Conservation (phyloP, 345 rosid genomes). For the Eutrema japonicum region DNA sequence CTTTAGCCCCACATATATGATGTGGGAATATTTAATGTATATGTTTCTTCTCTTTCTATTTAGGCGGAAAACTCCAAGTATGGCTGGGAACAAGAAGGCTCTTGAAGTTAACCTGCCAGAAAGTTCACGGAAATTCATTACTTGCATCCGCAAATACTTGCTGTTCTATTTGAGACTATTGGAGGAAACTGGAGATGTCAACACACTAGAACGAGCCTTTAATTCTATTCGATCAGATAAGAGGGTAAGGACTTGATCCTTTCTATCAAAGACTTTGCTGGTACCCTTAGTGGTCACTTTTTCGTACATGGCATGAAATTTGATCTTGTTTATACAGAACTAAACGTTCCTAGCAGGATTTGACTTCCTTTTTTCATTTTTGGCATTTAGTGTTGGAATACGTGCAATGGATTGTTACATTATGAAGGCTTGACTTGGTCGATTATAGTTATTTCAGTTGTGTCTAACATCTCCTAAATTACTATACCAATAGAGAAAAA, state of each 20-base stretch:
- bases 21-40: slow-evolving; percentile 25
- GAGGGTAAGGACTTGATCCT: slow-evolving; percentile 60
- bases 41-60: slow-evolving; percentile 33
- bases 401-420: slow-evolving; percentile 24
- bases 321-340: slow-evolving; percentile 7
- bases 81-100: slow-evolving; percentile 78
- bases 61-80: slow-evolving; percentile 86
- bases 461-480: slow-evolving; percentile 18
- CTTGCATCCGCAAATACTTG: slow-evolving; percentile 88
- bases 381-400: slow-evolving; percentile 13
- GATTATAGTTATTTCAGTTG: slow-evolving; percentile 17
- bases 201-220: slow-evolving; percentile 87
- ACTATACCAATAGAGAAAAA: not conserved
- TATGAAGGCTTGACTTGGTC: slow-evolving; percentile 21
- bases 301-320: not conserved
- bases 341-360: not conserved
- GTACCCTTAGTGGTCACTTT: slow-evolving; percentile 23
- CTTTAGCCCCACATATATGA: slow-evolving; percentile 16
- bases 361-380: slow-evolving; percentile 6
- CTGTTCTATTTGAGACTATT: slow-evolving; percentile 83
- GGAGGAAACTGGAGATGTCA: slow-evolving; percentile 86
- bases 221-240: slow-evolving; percentile 85
- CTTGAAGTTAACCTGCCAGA: slow-evolving; percentile 95
- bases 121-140: slow-evolving; percentile 95
- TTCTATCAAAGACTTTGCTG: slow-evolving; percentile 17